Evolutionary conservation across 495 filamentous ascomycete genomes (phyloP).

Genomic region (Aspergillus carlsbadensis): DNA sequence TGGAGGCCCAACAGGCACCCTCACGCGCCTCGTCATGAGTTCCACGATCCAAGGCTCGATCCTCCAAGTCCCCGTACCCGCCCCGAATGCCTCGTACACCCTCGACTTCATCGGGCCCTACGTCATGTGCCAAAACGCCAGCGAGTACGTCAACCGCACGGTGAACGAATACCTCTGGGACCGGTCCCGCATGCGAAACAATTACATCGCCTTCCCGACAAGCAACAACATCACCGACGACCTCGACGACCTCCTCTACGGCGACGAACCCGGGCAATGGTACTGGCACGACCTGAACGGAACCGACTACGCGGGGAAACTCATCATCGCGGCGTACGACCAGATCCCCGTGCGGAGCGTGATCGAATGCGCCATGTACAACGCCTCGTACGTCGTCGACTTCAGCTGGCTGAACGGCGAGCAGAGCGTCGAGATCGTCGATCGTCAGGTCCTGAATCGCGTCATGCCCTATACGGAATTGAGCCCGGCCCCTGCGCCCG

Average conservation of each 20-base stretch:
- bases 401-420: neutral
- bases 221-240: neutral
- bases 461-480: too few relatives aligned
- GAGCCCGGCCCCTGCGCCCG: too few relatives aligned
- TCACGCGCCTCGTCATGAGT: neutral
- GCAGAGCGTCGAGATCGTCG: neutral
- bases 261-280: neutral
- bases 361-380: constrained; percentile 6
- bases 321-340: neutral
- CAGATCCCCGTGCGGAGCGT: neutral
- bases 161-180: neutral
- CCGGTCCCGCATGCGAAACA: neutral
- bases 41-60: neutral
- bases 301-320: neutral
- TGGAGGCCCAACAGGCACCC: neutral
- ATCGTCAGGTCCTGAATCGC: too few relatives aligned
- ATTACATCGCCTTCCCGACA: neutral
- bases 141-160: too few relatives aligned
- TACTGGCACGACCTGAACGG: neutral
- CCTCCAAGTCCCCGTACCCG: neutral
- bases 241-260: neutral
- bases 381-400: constrained; percentile 4
- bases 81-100: constrained; percentile 3
- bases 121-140: neutral
- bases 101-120: neutral